These are phyloP conservation scores for Crithidia expoeki DNA, from an alignment of 208 protist species.

Conservation along the genomic window DNA sequence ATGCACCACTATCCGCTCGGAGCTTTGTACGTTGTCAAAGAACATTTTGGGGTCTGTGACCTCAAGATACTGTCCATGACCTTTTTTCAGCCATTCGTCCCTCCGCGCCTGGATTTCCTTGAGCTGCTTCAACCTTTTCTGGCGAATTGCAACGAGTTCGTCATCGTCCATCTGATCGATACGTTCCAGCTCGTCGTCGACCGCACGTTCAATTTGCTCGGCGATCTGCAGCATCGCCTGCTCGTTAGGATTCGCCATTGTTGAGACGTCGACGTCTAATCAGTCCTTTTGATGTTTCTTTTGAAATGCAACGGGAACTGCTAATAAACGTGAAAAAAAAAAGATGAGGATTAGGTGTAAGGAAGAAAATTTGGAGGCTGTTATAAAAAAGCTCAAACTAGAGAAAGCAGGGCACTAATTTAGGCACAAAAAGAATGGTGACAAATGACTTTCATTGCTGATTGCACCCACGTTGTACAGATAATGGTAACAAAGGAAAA, in stretches of 20 bases:
- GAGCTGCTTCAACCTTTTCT: conserved; percentile 72
- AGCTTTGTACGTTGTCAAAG: conserved; percentile 76
- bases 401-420: no score
- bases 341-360: not conserved
- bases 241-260: conserved; percentile 44
- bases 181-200: conserved; percentile 85
- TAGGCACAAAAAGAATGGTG: no score
- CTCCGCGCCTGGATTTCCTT: conserved; percentile 76
- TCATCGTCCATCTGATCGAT: conserved; percentile 93
- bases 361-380: no score
- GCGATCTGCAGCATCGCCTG: conserved; percentile 79
- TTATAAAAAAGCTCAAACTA: no score
- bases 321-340: conserved; percentile 5
- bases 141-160: conserved; percentile 75
- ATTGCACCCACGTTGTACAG: no score
- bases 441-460: no score
- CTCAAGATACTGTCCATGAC: conserved; percentile 86
- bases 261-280: not conserved
- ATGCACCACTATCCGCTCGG: conserved; percentile 89
- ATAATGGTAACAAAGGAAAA: no score
- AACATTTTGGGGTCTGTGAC: conserved; percentile 82
- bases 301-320: not conserved
- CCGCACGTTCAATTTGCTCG: conserved; percentile 80
- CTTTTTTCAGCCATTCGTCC: conserved; percentile 81
- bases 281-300: not conserved